Evolutionary conservation across 768 basidiomycete species (phyloP).

Genomic region (Lentinula boryana): DNA sequence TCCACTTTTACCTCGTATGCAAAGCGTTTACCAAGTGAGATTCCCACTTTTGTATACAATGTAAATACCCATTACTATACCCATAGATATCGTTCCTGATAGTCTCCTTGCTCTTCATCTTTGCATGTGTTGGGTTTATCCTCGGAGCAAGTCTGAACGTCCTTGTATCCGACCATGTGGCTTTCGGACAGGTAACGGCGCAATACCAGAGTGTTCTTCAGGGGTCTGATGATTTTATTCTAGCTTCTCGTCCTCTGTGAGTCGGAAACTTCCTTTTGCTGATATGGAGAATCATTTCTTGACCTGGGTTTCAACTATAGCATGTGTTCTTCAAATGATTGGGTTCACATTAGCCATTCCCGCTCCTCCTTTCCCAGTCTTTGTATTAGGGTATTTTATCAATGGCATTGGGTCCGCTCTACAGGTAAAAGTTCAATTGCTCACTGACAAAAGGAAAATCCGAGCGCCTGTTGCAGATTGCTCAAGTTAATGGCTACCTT

Average conservation of each 20-base stretch:
- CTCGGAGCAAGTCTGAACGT: conserved; percentile 25
- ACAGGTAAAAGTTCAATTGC: conserved; percentile 27
- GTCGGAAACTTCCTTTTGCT: not conserved
- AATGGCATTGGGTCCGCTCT: conserved; percentile 38
- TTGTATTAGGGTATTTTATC: conserved; percentile 41
- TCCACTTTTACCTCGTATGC: conserved; percentile 32
- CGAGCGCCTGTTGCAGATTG: conserved; percentile 37
- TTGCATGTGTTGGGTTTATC: conserved; percentile 23
- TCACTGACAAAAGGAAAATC: not conserved
- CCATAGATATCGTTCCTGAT: conserved; percentile 28
- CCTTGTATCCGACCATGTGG: not conserved
- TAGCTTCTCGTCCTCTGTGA: conserved; percentile 18
- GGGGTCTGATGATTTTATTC: not conserved
- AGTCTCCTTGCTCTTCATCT: conserved; percentile 38
- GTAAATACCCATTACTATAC: not conserved
- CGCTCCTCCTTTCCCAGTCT: conserved; percentile 59
- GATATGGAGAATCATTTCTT: not conserved
- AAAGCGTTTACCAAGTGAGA: conserved; percentile 26
- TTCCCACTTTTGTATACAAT: not conserved
- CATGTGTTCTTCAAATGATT: conserved; percentile 44
- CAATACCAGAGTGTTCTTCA: not conserved
- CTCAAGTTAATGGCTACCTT: conserved; percentile 68
- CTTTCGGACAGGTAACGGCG: conserved; percentile 32
- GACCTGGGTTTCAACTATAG: conserved; percentile 19
- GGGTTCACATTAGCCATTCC: conserved; percentile 49